phyloP scores from a whole-genome alignment of 208 protist genomes.

The Trypanosoma cruzi region DNA sequence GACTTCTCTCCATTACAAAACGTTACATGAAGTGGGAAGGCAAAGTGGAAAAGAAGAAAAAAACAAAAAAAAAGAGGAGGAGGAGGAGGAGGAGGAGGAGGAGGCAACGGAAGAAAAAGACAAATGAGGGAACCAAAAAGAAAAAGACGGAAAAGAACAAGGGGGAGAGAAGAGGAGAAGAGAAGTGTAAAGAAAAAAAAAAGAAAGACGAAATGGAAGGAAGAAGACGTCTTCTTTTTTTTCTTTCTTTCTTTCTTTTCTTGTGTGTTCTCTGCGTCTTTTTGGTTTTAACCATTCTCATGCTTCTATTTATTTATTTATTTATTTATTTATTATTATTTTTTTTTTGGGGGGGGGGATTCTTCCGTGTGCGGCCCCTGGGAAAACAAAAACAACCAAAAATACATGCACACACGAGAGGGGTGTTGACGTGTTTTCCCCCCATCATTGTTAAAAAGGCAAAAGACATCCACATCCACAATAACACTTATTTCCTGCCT shows the following conservation, averaged over 20 bases:
- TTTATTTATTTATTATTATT: conserved; percentile 25
- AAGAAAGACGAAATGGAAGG: not conserved
- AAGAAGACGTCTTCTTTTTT: not conserved
- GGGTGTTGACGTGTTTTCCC: no score
- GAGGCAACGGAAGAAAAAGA: not conserved
- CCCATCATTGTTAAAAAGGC: no score
- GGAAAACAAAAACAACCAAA: not conserved
- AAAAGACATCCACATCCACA: no score
- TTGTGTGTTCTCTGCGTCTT: conserved; percentile 2
- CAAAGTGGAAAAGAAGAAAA: no score
- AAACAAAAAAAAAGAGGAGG: no score
- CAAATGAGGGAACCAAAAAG: not conserved
- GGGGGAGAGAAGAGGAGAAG: conserved; percentile 15
- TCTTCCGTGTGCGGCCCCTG: no score
- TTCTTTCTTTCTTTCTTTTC: conserved; percentile 12
- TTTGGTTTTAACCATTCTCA: not conserved
- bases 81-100: no score
- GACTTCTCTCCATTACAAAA: not conserved
- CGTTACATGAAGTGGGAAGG: no score
- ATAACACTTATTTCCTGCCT: no score
- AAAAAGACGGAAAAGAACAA: no score
- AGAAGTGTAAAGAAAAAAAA: conserved; percentile 6
- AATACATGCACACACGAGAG: not conserved
- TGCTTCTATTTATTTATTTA: conserved; percentile 9
- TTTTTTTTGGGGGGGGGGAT: conserved; percentile 9